Percentiles rank a stretch among this genome's conserved stretches.
Conservation (phyloP, 345 rosid species). For the Reutealis trisperma region DNA sequence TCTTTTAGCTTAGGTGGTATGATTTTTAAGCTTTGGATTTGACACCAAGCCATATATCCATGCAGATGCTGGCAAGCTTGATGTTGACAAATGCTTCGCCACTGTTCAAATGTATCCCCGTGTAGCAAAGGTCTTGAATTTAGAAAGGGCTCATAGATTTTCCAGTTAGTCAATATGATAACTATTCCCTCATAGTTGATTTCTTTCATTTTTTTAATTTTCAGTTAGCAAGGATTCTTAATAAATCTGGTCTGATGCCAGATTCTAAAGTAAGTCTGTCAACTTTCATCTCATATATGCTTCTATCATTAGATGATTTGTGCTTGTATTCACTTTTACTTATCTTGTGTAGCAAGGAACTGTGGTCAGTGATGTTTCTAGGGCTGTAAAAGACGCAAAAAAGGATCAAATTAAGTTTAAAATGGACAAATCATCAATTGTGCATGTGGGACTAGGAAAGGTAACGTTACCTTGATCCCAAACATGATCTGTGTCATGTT, state of each 20-base stretch:
- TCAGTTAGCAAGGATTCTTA: conserved; percentile 87
- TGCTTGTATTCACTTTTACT: conserved; percentile 11
- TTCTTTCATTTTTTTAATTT: conserved; percentile 8
- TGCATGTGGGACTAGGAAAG: conserved; percentile 95
- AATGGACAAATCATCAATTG: conserved; percentile 91
- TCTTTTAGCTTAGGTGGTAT: neutral
- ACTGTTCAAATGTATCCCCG: conserved; percentile 76
- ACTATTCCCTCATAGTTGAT: conserved; percentile 3
- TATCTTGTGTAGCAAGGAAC: conserved; percentile 74
- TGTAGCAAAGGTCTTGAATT: conserved; percentile 65
- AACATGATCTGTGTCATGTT: neutral
- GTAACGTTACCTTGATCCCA: conserved; percentile 33
- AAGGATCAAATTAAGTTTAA: conserved; percentile 72
- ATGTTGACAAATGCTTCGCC: conserved; percentile 79
- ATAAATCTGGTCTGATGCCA: conserved; percentile 87
- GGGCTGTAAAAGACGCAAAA: conserved; percentile 78
- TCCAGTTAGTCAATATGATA: neutral
- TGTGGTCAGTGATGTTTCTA: conserved; percentile 67
- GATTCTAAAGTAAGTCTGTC: conserved; percentile 68
- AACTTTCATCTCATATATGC: neutral
- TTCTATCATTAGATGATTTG: neutral
- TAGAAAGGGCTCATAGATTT: conserved; percentile 6
- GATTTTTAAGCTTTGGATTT: conserved; percentile 1
- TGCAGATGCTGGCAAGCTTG: conserved; percentile 81
- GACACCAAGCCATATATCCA: conserved; percentile 14